Conservation (phyloP, 345 rosid species). For the Acer negundo region DNA sequence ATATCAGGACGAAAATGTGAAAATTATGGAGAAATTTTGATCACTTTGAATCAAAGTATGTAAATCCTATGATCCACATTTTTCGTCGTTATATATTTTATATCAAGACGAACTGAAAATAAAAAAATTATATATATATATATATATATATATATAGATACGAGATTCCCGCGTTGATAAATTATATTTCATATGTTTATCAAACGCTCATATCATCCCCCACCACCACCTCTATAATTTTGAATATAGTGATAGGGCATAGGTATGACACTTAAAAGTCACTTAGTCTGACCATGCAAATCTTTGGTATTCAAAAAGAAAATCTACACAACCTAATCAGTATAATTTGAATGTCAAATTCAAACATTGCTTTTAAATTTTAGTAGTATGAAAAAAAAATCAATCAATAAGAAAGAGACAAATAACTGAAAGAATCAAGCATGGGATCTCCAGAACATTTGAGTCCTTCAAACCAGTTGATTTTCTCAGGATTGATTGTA, state of each 20-base stretch:
- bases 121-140: too few relatives aligned
- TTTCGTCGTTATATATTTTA: too few relatives aligned
- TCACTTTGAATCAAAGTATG: too few relatives aligned
- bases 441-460: constrained; percentile 41
- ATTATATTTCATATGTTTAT: too few relatives aligned
- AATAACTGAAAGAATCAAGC: constrained; percentile 66
- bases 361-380: neutral
- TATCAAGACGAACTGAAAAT: too few relatives aligned
- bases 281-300: constrained; percentile 6
- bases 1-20: too few relatives aligned
- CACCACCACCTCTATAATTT: neutral
- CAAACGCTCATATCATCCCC: neutral
- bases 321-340: constrained; percentile 13
- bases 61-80: too few relatives aligned
- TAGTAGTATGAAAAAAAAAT: neutral
- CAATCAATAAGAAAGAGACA: neutral
- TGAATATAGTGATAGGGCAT: neutral
- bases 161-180: too few relatives aligned
- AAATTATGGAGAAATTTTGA: too few relatives aligned
- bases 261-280: neutral
- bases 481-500: constrained; percentile 26
- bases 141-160: too few relatives aligned
- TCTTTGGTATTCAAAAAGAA: neutral
- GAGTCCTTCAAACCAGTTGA: constrained; percentile 70
- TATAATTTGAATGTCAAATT: neutral